Conservation (phyloP, 164 flowering plant genomes). For the Nymphaea thermarum region DNA sequence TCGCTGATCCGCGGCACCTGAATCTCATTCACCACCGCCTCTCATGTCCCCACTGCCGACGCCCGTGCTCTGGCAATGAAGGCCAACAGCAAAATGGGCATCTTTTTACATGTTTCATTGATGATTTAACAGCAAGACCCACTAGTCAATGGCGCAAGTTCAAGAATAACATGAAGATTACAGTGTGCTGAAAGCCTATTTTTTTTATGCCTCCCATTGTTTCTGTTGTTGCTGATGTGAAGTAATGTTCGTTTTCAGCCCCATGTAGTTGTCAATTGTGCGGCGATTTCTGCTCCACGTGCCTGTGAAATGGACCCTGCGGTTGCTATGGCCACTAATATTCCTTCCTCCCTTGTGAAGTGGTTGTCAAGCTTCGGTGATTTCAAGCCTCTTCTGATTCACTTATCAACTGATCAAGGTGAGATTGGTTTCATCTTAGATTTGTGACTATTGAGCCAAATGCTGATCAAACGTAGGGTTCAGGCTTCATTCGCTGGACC, state of each 20-base stretch:
- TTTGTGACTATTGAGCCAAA: background rate
- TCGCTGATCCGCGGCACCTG: too few species aligned
- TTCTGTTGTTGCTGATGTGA: background rate
- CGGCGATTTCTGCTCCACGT: constrained; percentile 85
- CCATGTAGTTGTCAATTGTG: constrained; percentile 79
- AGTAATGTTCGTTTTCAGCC: constrained; percentile 34
- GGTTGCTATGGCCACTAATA: constrained; percentile 67
- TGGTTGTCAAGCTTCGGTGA: constrained; percentile 57
- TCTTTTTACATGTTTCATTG: background rate
- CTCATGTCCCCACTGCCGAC: background rate
- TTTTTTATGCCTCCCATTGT: background rate
- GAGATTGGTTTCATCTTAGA: background rate
- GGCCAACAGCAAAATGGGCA: background rate
- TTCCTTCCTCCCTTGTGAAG: constrained; percentile 64
- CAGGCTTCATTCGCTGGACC: background rate
- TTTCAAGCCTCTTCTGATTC: constrained; percentile 44
- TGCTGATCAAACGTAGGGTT: background rate
- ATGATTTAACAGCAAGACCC: too few species aligned
- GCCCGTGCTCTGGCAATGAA: background rate
- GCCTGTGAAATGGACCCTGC: constrained; percentile 67
- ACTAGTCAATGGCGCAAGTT: too few species aligned
- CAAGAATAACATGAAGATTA: too few species aligned
- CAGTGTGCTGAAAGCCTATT: too few species aligned
- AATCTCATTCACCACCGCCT: background rate
- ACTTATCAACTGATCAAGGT: constrained; percentile 97